Conservation (phyloP, 2,329 filamentous ascomycete genomes). For the Pseudogymnoascus sp. region DNA sequence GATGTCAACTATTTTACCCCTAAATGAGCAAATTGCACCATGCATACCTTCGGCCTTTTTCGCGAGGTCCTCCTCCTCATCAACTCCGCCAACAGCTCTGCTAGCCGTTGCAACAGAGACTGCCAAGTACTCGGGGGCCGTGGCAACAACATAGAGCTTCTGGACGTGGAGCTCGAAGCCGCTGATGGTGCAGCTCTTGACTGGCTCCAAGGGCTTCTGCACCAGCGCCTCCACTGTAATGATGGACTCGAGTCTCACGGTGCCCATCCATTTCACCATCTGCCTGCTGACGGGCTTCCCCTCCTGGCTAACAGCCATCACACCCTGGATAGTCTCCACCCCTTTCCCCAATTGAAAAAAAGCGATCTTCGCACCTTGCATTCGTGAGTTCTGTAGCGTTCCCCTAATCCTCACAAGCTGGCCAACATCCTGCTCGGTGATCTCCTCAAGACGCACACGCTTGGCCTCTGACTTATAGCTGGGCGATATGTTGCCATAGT, state of each 20-base stretch:
- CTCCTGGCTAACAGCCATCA: constrained; percentile 59
- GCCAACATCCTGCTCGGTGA: constrained; percentile 58
- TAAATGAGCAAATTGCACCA: constrained; percentile 17
- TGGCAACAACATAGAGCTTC: constrained; percentile 71
- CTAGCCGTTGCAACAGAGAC: constrained; percentile 49
- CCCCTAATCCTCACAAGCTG: constrained; percentile 68
- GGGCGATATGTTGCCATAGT: constrained; percentile 52
- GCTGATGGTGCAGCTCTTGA: constrained; percentile 77
- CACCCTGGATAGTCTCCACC: constrained; percentile 73
- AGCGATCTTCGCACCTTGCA: constrained; percentile 83
- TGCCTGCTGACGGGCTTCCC: constrained; percentile 60
- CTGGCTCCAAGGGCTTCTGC: constrained; percentile 73
- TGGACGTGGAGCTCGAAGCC: constrained; percentile 80
- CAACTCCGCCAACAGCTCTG: constrained; percentile 48
- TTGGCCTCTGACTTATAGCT: constrained; percentile 46
- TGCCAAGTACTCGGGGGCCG: constrained; percentile 48
- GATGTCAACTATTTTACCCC: constrained; percentile 9
- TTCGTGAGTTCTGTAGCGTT: constrained; percentile 78
- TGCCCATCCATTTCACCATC: constrained; percentile 89
- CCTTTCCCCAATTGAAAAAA: constrained; percentile 77
- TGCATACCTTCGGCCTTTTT: constrained; percentile 31
- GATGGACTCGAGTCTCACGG: constrained; percentile 70
- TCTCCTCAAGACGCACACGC: constrained; percentile 50
- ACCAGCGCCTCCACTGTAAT: constrained; percentile 74
- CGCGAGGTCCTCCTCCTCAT: constrained; percentile 43